phyloP scores from a whole-genome alignment of 352 stramenopile species.

The Globisporangium iwayamae region DNA sequence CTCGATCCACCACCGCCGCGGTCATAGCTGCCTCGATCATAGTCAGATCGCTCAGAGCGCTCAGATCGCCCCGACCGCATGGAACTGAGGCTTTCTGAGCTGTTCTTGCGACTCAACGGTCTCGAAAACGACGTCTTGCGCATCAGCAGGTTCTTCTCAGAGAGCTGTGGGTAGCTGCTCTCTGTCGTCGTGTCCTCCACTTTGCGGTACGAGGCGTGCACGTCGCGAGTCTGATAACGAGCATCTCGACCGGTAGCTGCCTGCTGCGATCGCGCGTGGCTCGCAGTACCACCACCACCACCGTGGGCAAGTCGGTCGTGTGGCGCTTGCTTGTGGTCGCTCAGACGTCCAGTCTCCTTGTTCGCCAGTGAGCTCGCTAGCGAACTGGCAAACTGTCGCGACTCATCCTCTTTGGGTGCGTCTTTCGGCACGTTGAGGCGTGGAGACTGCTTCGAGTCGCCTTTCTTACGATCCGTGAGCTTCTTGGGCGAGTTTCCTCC shows the following conservation, averaged over 20 bases:
- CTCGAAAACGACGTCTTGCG: slow-evolving; percentile 17
- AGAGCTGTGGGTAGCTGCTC: slow-evolving; percentile 17
- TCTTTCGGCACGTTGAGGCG: slow-evolving; percentile 2
- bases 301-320: neutral
- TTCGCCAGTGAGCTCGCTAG: slow-evolving; percentile 26
- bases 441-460: neutral
- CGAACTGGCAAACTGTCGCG: slow-evolving; percentile 30
- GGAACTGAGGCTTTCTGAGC: slow-evolving; percentile 47
- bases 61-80: slow-evolving; percentile 47
- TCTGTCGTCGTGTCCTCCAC: slow-evolving; percentile 23
- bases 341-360: slow-evolving; percentile 13
- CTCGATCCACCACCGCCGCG: neutral
- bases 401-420: slow-evolving; percentile 1
- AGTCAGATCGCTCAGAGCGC: slow-evolving; percentile 20
- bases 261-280: neutral
- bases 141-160: slow-evolving; percentile 17
- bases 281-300: slow-evolving; percentile 1
- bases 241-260: slow-evolving; percentile 9
- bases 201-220: slow-evolving; percentile 16
- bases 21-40: slow-evolving; percentile 9
- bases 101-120: slow-evolving; percentile 45
- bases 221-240: slow-evolving; percentile 15
- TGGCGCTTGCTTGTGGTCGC: slow-evolving; percentile 9
- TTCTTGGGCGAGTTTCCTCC: slow-evolving; percentile 8
- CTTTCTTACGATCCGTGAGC: slow-evolving; percentile 15